Evolutionary conservation across 495 filamentous ascomycete genomes (phyloP).

Genomic region (Penicillium chermesinum): DNA sequence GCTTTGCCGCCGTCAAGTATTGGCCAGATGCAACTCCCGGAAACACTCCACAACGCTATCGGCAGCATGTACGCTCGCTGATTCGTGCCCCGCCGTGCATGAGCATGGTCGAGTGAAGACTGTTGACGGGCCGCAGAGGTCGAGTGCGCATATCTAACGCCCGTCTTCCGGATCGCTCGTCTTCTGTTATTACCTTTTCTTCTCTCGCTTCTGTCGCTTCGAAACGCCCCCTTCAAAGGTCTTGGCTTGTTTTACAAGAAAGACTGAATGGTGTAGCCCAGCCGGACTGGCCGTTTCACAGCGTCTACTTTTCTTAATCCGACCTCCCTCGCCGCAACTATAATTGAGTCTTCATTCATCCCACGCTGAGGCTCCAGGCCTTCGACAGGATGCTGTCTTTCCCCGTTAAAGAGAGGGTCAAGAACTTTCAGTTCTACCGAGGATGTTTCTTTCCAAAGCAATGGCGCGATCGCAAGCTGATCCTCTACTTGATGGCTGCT

Average conservation of each 20-base stretch:
- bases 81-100: conserved; percentile 35
- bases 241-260: conserved; percentile 20
- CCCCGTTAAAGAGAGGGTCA: not conserved
- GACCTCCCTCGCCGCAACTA: not conserved
- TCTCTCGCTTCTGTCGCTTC: conserved; percentile 5
- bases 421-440: conserved; percentile 7
- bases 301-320: conserved; percentile 10
- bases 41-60: conserved; percentile 22
- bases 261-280: conserved; percentile 35
- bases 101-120: conserved; percentile 16
- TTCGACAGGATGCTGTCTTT: not conserved
- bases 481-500: conserved; percentile 60
- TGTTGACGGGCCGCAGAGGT: conserved; percentile 13
- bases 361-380: not conserved
- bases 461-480: conserved; percentile 61
- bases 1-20: conserved; percentile 36
- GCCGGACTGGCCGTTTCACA: conserved; percentile 36
- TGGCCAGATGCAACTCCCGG: conserved; percentile 39
- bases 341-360: not conserved
- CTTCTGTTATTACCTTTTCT: conserved; percentile 9
- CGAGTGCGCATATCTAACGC: conserved; percentile 27
- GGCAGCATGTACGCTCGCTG: conserved; percentile 17
- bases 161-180: conserved; percentile 18
- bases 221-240: not conserved
- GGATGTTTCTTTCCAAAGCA: conserved; percentile 41